A percentile compares a stretch with the other conserved stretches of the same genome.
These are phyloP conservation scores for Kluyveromyces starmeri DNA, from an alignment of 805 yeast species.

Conservation along the genomic window DNA sequence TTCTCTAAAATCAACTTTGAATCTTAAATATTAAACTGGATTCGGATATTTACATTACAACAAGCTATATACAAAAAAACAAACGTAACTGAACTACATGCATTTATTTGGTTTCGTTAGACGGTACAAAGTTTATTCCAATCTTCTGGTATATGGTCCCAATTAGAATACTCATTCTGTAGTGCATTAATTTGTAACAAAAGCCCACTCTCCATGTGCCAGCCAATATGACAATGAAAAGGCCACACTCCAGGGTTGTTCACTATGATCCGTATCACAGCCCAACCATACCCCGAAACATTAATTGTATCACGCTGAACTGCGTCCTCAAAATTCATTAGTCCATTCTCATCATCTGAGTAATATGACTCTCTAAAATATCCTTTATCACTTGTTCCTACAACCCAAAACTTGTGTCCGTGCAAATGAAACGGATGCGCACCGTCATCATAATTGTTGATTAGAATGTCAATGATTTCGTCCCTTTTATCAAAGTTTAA, in stretches of 20 bases:
- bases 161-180: conserved; percentile 16
- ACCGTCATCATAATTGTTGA: conserved; percentile 62
- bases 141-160: conserved; percentile 18
- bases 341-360: conserved; percentile 34
- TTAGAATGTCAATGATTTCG: conserved; percentile 43
- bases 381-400: conserved; percentile 18
- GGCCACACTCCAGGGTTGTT: conserved; percentile 80
- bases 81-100: no score
- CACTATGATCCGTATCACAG: conserved; percentile 51
- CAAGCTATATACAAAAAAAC: no score
- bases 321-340: conserved; percentile 40
- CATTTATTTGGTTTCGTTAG: background rate
- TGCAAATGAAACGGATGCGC: conserved; percentile 59
- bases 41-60: no score
- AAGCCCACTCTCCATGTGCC: conserved; percentile 60
- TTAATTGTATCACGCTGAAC: conserved; percentile 50
- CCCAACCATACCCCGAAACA: conserved; percentile 49
- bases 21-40: no score
- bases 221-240: conserved; percentile 71
- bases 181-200: conserved; percentile 23
- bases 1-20: no score
- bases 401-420: conserved; percentile 33
- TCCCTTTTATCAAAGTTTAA: conserved; percentile 12
- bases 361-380: conserved; percentile 17
- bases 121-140: conserved; percentile 15